Base-by-base conservation (phyloP, 768 basidiomycete genomes). In the Albatrellus ellisii region DNA sequence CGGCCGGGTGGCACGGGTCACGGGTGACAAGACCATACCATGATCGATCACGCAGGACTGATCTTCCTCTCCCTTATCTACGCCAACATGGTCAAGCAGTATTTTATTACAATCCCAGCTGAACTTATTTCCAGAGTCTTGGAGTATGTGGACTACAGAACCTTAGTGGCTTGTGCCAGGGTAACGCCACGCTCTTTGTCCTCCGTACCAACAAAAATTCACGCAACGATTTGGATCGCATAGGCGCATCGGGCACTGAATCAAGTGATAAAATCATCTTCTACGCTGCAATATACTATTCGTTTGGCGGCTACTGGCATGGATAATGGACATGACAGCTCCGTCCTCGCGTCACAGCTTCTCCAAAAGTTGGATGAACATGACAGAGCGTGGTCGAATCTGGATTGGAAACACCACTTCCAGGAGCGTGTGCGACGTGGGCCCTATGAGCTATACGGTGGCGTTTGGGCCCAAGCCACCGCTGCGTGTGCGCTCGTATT, bases 401-500 rank as follows among this genome's bases (percentile, higher is more conserved):
- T 49, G 14, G 17, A 37, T n/a, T 51, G 44, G 41, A 51, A 27
- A 32, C 7, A 36, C 33, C 9, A 27, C 11, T 3, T 17, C 25
- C 5, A 11, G 38, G 15, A 24, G 25, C 20, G n/a, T 43, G n/a
- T 27, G 41, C 1, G 14, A 10, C 0, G 41, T 38, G 24, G 4
- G 4, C 3, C 31, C n/a, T 51, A 46, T 44, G 50, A 51, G 26
- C 44, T 51, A 29, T 46, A 46, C 20, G 50, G 50, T 11, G 44
- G 44, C 26, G 43, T 51, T 14, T 45, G 43, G 41, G 50, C 42
- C 15, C 47, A 41, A 11, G 42, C 26, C 22, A 39, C 3, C 20
- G 50, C 32, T 27, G 12, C 6, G 2, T 5, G 41, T n/a, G 21
- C 25, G 5, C 39, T 51, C 8, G 8, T 3, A 1, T 43, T 43